phyloP scores from a whole-genome alignment of 208 protist genomes.

The Leishmania mexicana region DNA sequence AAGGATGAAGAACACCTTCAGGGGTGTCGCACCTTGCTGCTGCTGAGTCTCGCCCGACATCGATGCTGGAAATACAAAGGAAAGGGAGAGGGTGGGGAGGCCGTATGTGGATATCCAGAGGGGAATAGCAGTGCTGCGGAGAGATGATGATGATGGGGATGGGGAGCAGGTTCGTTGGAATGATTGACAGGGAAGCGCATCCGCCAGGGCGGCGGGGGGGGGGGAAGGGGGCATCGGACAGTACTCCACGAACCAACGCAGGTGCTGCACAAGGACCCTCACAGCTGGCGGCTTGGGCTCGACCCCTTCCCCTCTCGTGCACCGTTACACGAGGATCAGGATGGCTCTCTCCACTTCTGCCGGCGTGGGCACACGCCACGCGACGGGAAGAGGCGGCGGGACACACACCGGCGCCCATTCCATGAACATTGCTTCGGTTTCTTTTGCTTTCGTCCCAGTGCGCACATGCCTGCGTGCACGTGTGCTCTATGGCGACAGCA shows the following conservation, averaged over 20 bases:
- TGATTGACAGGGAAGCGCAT: not conserved
- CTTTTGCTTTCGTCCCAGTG: too few species aligned
- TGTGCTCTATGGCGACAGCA: not conserved
- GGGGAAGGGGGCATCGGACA: not conserved
- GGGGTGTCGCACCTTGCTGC: not conserved
- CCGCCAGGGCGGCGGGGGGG: not conserved
- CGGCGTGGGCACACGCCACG: not conserved
- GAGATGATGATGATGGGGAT: not conserved
- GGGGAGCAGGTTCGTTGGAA: not conserved
- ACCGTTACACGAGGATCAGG: not conserved
- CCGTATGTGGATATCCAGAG: not conserved
- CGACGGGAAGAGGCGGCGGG: not conserved
- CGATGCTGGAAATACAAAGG: not conserved
- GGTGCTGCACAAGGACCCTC: not conserved
- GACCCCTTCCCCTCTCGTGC: not conserved
- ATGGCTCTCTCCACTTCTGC: not conserved
- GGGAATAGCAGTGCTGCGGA: not conserved
- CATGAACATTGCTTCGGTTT: not conserved
- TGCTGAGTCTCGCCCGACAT: slow-evolving; percentile 15
- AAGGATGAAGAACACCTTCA: slow-evolving; percentile 87
- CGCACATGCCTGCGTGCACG: not conserved
- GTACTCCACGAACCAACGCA: not conserved
- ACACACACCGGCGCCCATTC: not conserved
- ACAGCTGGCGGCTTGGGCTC: not conserved
- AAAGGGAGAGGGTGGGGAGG: not conserved